Evolutionary conservation across 2,329 filamentous ascomycete species (phyloP), one percentile per base, ranked within the genome.

Genomic region (Aureobasidium sp.): DNA sequence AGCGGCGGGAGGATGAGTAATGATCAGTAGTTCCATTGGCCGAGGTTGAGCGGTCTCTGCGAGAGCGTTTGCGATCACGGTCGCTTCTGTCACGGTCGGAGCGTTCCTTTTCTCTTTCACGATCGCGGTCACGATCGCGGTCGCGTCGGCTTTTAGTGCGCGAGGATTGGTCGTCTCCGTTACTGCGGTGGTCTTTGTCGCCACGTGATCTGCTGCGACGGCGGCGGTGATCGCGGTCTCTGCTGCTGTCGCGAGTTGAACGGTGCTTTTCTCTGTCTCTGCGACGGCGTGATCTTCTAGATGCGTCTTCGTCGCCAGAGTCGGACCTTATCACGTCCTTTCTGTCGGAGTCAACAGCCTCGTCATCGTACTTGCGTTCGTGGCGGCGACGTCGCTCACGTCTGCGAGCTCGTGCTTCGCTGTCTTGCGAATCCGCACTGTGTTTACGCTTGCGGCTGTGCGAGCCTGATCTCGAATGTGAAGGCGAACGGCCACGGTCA

Each of bases 321-420:
- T 80, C 79, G 5, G 88, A 90, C 62, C 87, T 81, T 0, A 86
- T 85, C 55, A 82, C 81, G 52, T 85, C 81, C 48, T 71, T 69
- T 77, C 75, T 66, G n/a, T 53, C 59, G 52, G 30, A 34, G 16
- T 76, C 75, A n/a, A 72, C 70, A 11, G 66, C 64, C 32, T 75
- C 76, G 36, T 75, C 67, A n/a, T 69, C 69, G 49, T 71, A 65
- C 61, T 70, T 69, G 10, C 75, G 73, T 21, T 75, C 76, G 62
- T 81, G 82, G 67, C 82, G 81, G 61, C 80, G 80, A 52, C 79
- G 76, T 37, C 70, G 68, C 30, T 74, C 72, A 64, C 65, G 71
- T 65, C 52, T 53, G 47, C 61, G 61, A 16, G 67, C 70, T 13
- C 81, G 78, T 61, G 78, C 76, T 62, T 77, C 76, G 62, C 78